Evolutionary conservation across 176 grass and related monocot species (phyloP), one percentile per base, ranked within the genome.

Genomic region (Panicum miliaceum): DNA sequence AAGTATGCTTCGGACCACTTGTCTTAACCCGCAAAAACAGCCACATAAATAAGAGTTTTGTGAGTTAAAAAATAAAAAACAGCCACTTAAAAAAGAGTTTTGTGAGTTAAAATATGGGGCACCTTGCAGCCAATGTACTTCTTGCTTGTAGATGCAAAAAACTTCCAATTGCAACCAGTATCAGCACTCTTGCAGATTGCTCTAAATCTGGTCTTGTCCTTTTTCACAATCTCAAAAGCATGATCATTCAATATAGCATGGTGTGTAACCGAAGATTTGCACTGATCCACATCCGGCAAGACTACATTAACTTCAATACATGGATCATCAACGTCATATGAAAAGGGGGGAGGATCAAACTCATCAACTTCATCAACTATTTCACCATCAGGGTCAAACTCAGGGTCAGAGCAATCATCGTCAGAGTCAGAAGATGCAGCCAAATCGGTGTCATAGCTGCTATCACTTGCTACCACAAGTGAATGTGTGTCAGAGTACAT

Each of bases 211-310:
- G 6, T 37, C 5, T 66, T 7, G 13, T 66, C 63, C 16, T 37
- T 66, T 6, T 37, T 37, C 14, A 37, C 13, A 32, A 32, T 32
- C 2, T 32, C 29, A 3, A 15, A 32, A 34, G 6, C 34, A 37
- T 18, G 5, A 66, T 66, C 63, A 66, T 66, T 37, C 63, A 66
- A 66, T 14, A 66, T 66, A 19, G 32, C 63, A 66, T 66, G 29
- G 8, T 61, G 63, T 16, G 16, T 66, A 19, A 37, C 63, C 8
- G 16, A 1, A 9, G 13, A 8, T 6, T 37, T 36, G 16, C 63
- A 66, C 4, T 37, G 6, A 36, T 66, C 15, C 5, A 37, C 15
- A 66, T 66, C 34, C 3, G 2, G 34, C 6, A 66, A 66, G 3
- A 37, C 12, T 6, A 66, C 63, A 36, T 9, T 2, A 0, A 18